Percentiles rank a stretch among this genome's conserved stretches.
Evolutionary conservation across 2,329 filamentous ascomycete species (phyloP).

Genomic region (Ophiostoma ips): DNA sequence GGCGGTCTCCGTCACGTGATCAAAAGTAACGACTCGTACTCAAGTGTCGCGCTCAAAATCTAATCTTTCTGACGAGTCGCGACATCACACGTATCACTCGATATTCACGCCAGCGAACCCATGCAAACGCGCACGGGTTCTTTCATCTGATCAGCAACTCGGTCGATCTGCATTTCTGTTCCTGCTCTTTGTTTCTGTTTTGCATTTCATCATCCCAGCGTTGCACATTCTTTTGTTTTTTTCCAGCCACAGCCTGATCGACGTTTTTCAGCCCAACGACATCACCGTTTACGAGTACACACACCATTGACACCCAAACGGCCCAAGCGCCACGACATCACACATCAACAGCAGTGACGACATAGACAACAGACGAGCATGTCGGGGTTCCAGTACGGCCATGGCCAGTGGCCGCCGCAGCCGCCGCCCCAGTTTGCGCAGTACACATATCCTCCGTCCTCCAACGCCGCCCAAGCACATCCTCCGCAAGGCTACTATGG

Average conservation of each 20-base stretch:
- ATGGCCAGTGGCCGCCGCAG: conserved; percentile 16
- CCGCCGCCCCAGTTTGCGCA: conserved; percentile 6
- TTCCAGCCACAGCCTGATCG: too few species aligned
- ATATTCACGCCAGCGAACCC: too few species aligned
- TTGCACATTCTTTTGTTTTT: too few species aligned
- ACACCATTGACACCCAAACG: too few species aligned
- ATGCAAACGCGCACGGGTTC: background rate
- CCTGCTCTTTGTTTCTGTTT: background rate
- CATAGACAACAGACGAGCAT: conserved; percentile 17
- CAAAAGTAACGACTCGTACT: too few species aligned
- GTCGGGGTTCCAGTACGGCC: conserved; percentile 26
- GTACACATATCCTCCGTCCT: conserved; percentile 14
- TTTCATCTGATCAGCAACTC: background rate
- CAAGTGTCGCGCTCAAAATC: too few species aligned
- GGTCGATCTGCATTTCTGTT: background rate
- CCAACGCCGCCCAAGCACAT: background rate
- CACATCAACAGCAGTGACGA: too few species aligned
- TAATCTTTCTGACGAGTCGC: background rate
- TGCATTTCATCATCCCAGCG: too few species aligned
- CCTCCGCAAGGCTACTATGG: conserved; percentile 17
- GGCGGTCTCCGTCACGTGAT: background rate
- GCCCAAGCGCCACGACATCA: too few species aligned
- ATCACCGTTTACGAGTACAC: too few species aligned
- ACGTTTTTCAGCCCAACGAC: too few species aligned
- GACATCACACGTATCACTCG: background rate